Evolutionary conservation across 148 eudicot genomes (phyloP).

Genomic region (Rhododendron kiyosumense): DNA sequence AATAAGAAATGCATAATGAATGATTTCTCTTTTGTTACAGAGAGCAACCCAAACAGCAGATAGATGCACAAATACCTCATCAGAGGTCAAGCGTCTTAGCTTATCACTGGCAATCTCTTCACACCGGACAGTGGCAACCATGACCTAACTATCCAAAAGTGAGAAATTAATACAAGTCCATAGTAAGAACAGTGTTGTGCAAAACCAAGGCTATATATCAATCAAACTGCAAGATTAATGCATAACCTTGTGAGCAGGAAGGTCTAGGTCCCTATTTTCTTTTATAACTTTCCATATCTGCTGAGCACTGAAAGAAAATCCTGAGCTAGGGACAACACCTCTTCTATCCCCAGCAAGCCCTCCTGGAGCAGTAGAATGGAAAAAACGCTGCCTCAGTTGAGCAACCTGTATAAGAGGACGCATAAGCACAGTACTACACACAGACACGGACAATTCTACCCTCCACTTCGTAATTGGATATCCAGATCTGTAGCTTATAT

Average conservation of each 20-base stretch:
- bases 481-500: neutral
- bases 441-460: neutral
- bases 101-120: constrained; percentile 89
- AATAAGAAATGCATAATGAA: neutral
- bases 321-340: constrained; percentile 92
- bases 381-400: constrained; percentile 70
- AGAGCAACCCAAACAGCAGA: neutral
- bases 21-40: neutral
- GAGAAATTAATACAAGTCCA: neutral
- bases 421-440: neutral
- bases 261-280: constrained; percentile 94
- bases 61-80: constrained; percentile 43
- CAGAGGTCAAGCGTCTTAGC: constrained; percentile 43
- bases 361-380: constrained; percentile 95
- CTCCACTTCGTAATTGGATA: neutral
- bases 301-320: constrained; percentile 92
- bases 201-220: neutral
- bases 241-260: constrained; percentile 89
- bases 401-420: constrained; percentile 53
- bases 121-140: constrained; percentile 98
- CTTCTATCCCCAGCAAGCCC: constrained; percentile 99
- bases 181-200: neutral
- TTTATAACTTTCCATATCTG: constrained; percentile 90
- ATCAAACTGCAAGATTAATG: neutral
- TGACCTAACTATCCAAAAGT: constrained; percentile 43